These are phyloP conservation scores for Setaria italica DNA, from an alignment of 202 grass and related monocot genomes.

Conservation along the genomic window DNA sequence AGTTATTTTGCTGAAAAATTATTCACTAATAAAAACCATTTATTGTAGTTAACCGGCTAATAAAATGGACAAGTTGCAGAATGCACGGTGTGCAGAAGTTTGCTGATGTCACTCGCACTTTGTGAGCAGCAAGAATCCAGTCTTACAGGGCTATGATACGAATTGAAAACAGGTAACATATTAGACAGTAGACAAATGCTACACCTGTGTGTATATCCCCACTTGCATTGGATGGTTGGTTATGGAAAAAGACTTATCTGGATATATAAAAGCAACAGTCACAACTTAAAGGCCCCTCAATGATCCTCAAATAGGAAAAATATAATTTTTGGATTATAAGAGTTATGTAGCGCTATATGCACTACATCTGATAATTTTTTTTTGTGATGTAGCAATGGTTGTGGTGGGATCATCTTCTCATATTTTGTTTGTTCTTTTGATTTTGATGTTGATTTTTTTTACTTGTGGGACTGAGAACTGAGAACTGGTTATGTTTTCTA, in stretches of 20 bases:
- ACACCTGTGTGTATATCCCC: neutral
- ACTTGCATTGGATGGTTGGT: constrained; percentile 11
- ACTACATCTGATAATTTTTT: neutral
- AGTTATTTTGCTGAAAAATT: constrained; percentile 6
- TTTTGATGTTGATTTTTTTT: neutral
- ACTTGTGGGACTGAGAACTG: neutral
- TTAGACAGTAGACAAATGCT: constrained; percentile 17
- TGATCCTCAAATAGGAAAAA: neutral
- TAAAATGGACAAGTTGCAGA: constrained; percentile 19
- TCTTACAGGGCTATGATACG: constrained; percentile 8
- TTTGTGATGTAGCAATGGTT: neutral
- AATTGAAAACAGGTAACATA: neutral
- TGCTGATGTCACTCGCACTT: constrained; percentile 41
- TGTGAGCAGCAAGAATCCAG: constrained; percentile 12
- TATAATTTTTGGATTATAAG: neutral
- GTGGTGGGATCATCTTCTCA: neutral
- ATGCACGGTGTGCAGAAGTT: constrained; percentile 19
- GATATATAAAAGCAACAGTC: neutral
- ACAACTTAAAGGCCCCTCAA: neutral
- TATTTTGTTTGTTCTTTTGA: neutral
- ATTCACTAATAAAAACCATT: neutral
- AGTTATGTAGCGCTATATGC: neutral
- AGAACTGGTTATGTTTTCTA: neutral
- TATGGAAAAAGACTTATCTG: neutral
- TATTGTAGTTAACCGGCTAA: neutral